Evolutionary conservation across 345 rosid genomes (phyloP).

Genomic region (Bruguiera sexangula): DNA sequence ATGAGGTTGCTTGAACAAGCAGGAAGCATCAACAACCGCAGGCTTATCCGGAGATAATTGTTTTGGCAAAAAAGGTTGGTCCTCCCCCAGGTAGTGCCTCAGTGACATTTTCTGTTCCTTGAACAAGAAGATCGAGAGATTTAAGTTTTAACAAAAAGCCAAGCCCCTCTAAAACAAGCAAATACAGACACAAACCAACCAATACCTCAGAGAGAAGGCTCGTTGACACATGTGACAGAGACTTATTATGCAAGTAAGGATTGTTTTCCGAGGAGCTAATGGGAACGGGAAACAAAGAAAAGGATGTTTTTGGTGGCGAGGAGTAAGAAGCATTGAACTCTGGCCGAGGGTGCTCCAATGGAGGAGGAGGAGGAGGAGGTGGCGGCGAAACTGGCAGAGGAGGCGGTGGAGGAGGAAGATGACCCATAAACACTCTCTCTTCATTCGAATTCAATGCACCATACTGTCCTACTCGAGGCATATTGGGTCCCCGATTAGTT

Average conservation of each 20-base stretch:
- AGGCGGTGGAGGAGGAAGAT: constrained; percentile 22
- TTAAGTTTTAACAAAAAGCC: not conserved
- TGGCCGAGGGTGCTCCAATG: constrained; percentile 31
- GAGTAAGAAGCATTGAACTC: constrained; percentile 25
- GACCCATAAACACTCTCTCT: constrained; percentile 15
- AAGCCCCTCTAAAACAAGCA: not conserved
- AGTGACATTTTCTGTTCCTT: constrained; percentile 37
- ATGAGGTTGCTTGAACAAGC: constrained; percentile 65
- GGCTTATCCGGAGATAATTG: constrained; percentile 47
- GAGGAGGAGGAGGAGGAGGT: constrained; percentile 58
- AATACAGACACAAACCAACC: constrained; percentile 3
- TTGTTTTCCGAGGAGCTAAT: constrained; percentile 27
- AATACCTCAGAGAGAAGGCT: constrained; percentile 34
- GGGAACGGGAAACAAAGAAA: constrained; percentile 52
- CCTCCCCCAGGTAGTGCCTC: constrained; percentile 27
- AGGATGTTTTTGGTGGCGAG: constrained; percentile 33
- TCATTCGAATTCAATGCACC: not conserved
- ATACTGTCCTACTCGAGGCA: too few relatives aligned
- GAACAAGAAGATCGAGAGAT: not conserved
- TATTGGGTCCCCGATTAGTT: too few relatives aligned
- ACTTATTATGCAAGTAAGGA: constrained; percentile 21
- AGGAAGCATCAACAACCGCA: constrained; percentile 57
- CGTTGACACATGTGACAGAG: constrained; percentile 18
- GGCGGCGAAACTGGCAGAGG: constrained; percentile 27
- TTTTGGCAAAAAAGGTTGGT: constrained; percentile 31